Evolutionary conservation across 768 basidiomycete species (phyloP).

Genomic region (Gelatoporia subvermispora): DNA sequence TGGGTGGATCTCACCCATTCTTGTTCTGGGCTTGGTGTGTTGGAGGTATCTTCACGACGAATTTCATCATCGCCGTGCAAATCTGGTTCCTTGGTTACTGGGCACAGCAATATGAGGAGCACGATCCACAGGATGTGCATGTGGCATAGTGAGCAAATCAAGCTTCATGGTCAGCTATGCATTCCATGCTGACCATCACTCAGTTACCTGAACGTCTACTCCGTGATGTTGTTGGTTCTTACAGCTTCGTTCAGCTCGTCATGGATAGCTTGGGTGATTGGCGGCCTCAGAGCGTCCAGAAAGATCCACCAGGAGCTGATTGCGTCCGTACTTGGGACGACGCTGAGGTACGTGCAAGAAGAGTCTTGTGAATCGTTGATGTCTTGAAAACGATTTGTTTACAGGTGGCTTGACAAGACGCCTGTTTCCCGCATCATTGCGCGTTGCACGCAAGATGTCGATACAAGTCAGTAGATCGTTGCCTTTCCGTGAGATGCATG

Average conservation of each 20-base stretch:
- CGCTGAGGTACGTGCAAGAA: slow-evolving; percentile 21
- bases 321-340: slow-evolving; percentile 26
- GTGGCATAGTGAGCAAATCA: slow-evolving; percentile 24
- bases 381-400: not conserved
- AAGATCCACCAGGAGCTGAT: slow-evolving; percentile 27
- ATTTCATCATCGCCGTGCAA: slow-evolving; percentile 15
- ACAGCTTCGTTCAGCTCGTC: slow-evolving; percentile 17
- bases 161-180: not conserved
- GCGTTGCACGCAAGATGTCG: too few species aligned
- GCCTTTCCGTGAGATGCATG: not conserved
- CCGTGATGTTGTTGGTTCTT: slow-evolving; percentile 9
- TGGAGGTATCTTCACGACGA: slow-evolving; percentile 7
- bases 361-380: not conserved
- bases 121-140: too few species aligned
- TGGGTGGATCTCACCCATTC: slow-evolving; percentile 19
- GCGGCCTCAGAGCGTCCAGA: slow-evolving; percentile 26
- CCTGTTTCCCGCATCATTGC: slow-evolving; percentile 50
- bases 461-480: slow-evolving; percentile 34
- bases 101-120: slow-evolving; percentile 32
- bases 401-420: slow-evolving; percentile 47
- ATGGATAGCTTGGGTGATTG: slow-evolving; percentile 22
- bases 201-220: slow-evolving; percentile 28
- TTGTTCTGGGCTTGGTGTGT: slow-evolving; percentile 26
- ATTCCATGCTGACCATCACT: not conserved
- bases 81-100: slow-evolving; percentile 34